Conservation (phyloP, 805 yeast species). For the Candida piceae region DNA sequence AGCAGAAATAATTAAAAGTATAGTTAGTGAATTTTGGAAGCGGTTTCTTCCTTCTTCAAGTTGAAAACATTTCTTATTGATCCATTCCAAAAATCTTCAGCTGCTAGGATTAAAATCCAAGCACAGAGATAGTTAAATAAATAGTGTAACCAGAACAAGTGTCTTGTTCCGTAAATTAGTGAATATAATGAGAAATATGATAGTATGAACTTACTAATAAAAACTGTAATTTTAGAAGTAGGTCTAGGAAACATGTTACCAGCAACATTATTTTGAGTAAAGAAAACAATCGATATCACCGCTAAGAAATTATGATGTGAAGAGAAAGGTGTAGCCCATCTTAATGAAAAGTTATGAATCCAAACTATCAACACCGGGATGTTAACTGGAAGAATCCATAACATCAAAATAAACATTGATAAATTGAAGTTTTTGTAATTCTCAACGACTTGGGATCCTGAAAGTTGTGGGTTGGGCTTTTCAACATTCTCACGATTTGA, state of each 20-base stretch:
- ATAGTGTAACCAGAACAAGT: conserved; percentile 82
- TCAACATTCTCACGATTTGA: not conserved
- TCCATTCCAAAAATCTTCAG: conserved; percentile 23
- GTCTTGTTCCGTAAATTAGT: conserved; percentile 69
- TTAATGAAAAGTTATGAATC: conserved; percentile 68
- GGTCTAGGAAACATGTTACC: conserved; percentile 42
- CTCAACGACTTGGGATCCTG: conserved; percentile 7
- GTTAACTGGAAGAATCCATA: conserved; percentile 77
- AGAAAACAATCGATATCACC: conserved; percentile 61
- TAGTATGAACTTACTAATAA: conserved; percentile 35
- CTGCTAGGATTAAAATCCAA: conserved; percentile 34
- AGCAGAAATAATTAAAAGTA: no score
- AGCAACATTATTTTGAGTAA: conserved; percentile 51
- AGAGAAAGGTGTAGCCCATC: conserved; percentile 79
- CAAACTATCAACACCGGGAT: conserved; percentile 77
- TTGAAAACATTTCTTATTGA: conserved; percentile 9
- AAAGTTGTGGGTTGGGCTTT: not conserved
- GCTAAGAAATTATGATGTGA: conserved; percentile 83
- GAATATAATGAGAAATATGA: conserved; percentile 55
- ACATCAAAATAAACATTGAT: conserved; percentile 60
- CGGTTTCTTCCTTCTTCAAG: conserved; percentile 14
- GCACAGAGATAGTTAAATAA: conserved; percentile 61
- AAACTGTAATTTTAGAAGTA: conserved; percentile 20
- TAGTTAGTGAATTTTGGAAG: conserved; percentile 16
- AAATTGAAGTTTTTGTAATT: conserved; percentile 53